Evolutionary conservation across 192 early-diverging fungal species (phyloP).

Genomic region (Diversispora eburnea): DNA sequence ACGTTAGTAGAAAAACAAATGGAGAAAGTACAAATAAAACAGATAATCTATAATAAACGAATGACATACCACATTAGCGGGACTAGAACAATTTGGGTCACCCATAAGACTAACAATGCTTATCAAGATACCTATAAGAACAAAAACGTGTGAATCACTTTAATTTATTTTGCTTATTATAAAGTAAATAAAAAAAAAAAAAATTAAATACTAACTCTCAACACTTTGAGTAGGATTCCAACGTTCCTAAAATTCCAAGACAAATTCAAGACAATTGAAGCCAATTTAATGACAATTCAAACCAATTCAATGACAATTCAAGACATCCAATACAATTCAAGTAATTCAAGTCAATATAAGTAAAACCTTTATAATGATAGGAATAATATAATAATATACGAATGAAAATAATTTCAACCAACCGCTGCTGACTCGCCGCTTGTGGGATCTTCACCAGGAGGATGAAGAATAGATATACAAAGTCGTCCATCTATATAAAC

Average conservation of each 20-base stretch:
- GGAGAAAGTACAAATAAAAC: not conserved
- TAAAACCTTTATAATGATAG: too few relatives aligned
- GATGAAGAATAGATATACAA: conserved; percentile 94
- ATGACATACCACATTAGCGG: conserved; percentile 44
- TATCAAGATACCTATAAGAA: conserved; percentile 43
- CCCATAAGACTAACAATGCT: conserved; percentile 46
- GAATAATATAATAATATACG: not conserved
- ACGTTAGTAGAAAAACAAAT: not conserved
- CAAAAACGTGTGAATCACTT: not conserved
- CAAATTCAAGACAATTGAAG: too few relatives aligned
- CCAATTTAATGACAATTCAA: too few relatives aligned
- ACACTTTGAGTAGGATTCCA: conserved; percentile 76
- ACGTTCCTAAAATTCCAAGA: conserved; percentile 50
- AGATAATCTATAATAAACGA: not conserved
- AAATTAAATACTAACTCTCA: conserved; percentile 23
- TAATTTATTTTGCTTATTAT: not conserved
- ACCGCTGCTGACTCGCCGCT: conserved; percentile 70
- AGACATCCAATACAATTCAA: too few relatives aligned
- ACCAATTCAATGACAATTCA: too few relatives aligned
- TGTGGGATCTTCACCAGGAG: conserved; percentile 90
- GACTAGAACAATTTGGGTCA: conserved; percentile 51
- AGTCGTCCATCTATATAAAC: conserved; percentile 88
- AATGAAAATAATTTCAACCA: conserved; percentile 7
- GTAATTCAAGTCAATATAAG: too few relatives aligned
- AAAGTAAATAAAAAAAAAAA: not conserved